Conservation (phyloP, 257 asterid genomes). For the Capsicum chinense region DNA sequence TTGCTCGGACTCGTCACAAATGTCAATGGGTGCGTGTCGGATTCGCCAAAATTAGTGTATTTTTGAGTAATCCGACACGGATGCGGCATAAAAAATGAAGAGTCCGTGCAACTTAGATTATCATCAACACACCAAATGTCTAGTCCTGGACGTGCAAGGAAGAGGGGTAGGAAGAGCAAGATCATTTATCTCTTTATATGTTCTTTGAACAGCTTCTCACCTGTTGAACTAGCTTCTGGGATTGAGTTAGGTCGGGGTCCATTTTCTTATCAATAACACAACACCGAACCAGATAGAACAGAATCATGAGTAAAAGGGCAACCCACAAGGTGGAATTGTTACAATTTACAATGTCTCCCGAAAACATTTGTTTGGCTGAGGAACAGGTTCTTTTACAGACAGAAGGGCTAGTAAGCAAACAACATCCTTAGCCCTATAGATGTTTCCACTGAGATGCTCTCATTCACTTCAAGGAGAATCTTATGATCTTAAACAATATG, state of each 20-base stretch:
- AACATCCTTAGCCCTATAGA: slow-evolving; percentile 2
- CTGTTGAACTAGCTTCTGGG: not conserved
- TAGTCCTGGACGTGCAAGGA: not conserved
- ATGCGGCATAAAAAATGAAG: no score
- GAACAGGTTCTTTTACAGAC: not conserved
- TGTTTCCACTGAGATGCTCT: not conserved
- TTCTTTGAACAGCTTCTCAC: not conserved
- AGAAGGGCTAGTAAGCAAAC: not conserved
- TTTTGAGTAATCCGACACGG: no score
- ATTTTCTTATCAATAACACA: not conserved
- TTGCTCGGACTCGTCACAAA: no score
- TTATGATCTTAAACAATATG: slow-evolving; percentile 20
- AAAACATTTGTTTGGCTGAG: not conserved
- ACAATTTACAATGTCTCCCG: not conserved
- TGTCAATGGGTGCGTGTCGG: no score
- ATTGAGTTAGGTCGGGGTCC: not conserved
- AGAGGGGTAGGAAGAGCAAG: not conserved
- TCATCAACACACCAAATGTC: not conserved
- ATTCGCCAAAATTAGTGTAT: no score
- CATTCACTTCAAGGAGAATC: not conserved
- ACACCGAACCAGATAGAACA: not conserved
- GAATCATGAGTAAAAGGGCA: not conserved
- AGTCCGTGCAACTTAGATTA: no score
- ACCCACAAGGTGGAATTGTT: not conserved
- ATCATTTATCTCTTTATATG: not conserved